Evolutionary conservation across 164 flowering plant species (phyloP).

Genomic region (Stephania yunnanensis): DNA sequence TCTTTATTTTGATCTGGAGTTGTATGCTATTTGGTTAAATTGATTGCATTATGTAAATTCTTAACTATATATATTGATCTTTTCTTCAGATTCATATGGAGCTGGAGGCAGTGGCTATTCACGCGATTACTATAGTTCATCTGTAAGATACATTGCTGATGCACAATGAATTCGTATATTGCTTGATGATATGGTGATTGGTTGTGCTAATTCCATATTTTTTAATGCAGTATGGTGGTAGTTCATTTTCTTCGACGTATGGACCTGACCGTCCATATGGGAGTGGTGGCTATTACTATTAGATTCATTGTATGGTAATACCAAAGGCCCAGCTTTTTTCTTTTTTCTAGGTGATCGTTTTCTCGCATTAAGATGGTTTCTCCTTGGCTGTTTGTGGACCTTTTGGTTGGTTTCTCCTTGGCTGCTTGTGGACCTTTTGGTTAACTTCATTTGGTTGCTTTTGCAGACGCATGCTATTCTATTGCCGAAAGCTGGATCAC

Average conservation of each 20-base stretch:
- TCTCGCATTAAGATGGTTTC: background rate
- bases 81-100: constrained; percentile 33
- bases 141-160: constrained; percentile 30
- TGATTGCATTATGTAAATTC: background rate
- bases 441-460: constrained; percentile 21
- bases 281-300: constrained; percentile 54
- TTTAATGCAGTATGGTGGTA: constrained; percentile 36
- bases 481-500: constrained; percentile 19
- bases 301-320: constrained; percentile 27
- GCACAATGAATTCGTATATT: background rate
- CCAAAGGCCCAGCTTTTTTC: background rate
- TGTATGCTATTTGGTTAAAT: background rate
- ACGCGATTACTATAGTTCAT: constrained; percentile 47
- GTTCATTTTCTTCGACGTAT: constrained; percentile 38
- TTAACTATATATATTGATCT: background rate
- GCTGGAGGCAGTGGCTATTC: constrained; percentile 26
- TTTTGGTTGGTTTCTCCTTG: constrained; percentile 16
- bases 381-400: constrained; percentile 3
- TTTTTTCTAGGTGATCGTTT: too few relatives aligned
- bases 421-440: constrained; percentile 8
- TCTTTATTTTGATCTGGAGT: constrained; percentile 12
- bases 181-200: background rate
- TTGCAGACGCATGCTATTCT: constrained; percentile 15
- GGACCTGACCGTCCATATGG: constrained; percentile 41
- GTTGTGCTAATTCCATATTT: background rate